Conservation (phyloP, 805 yeast species). For the Candida cerambycidarum region DNA sequence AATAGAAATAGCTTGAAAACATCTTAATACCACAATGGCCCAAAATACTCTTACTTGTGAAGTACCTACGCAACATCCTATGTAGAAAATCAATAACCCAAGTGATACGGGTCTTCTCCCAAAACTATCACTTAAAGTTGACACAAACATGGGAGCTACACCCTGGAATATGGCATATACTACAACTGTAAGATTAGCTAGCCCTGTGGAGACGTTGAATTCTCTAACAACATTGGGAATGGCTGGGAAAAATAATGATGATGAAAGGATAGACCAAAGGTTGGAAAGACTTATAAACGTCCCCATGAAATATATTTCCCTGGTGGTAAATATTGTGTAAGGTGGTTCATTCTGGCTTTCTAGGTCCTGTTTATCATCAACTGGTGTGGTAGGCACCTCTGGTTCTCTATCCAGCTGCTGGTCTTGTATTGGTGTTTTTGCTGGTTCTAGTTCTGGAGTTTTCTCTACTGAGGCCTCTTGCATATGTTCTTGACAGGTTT, state of each 20-base stretch:
- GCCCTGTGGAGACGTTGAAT: slow-evolving; percentile 54
- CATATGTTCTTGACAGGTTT: too few relatives aligned
- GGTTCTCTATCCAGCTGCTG: too few relatives aligned
- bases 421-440: too few relatives aligned
- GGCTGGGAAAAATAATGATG: slow-evolving; percentile 79
- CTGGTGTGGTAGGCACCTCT: too few relatives aligned
- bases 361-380: background rate
- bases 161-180: slow-evolving; percentile 75
- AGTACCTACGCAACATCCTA: slow-evolving; percentile 60
- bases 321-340: slow-evolving; percentile 38
- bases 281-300: slow-evolving; percentile 45
- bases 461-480: too few relatives aligned
- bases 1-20: slow-evolving; percentile 69
- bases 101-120: slow-evolving; percentile 72
- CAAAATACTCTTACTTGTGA: slow-evolving; percentile 57
- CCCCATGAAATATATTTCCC: slow-evolving; percentile 43
- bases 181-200: slow-evolving; percentile 69
- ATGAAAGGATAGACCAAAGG: slow-evolving; percentile 64
- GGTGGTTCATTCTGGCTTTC: slow-evolving; percentile 1
- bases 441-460: too few relatives aligned
- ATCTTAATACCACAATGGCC: slow-evolving; percentile 58
- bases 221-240: slow-evolving; percentile 52
- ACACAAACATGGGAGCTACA: slow-evolving; percentile 63
- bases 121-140: slow-evolving; percentile 60
- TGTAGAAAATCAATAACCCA: slow-evolving; percentile 50